Evolutionary conservation across 2,329 filamentous ascomycete genomes (phyloP), one percentile per base, ranked within the genome.

Genomic region (Coleophoma eucalyptorum): DNA sequence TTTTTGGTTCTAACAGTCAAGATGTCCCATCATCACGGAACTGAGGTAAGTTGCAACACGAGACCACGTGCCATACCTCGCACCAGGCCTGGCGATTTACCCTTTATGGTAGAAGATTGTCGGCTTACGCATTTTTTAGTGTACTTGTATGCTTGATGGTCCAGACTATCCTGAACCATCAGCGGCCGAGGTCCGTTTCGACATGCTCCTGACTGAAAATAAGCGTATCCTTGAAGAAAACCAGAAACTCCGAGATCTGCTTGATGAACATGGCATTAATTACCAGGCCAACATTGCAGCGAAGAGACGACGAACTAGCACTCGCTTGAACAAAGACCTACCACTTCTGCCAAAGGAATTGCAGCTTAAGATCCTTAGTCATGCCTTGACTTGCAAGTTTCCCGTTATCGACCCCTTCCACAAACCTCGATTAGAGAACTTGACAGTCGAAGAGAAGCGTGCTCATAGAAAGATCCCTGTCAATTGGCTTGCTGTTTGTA

Each of bases 371-470:
- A 75, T 83, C 46, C 67, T 82, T 43, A 71, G 72, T 40, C 78
- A 75, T 57, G 72, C 78, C 26, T 52, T 83, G 62, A 75, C 72
- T 21, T 76, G 75, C 57, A 60, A 69, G 1, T 52, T 68, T 32
- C 73, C 79, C 32, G 79, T 83, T 55, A 67, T 81, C 45, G 78
- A 83, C 51, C 79, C 79, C 2, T 66, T 83, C 41, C 77, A 69
- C 45, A 72, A 71, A 48, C 56, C 69, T 18, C 71, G 67, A 43
- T 57, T 60, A 2, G 74, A 77, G 21, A 71, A 72, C 50, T 54
- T 80, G 45, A 73, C 77, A 1, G 61, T 58, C 3, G 77, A 80
- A 58, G 72, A 72, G 58, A 37, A 44, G 26, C n/a, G 16, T 2
- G 50, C 60, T 2, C 69, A 72, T n/a, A 65, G 67, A 15, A 73